Conservation (phyloP, 2,329 filamentous ascomycete genomes). For the Ilyonectria mors-panacis region DNA sequence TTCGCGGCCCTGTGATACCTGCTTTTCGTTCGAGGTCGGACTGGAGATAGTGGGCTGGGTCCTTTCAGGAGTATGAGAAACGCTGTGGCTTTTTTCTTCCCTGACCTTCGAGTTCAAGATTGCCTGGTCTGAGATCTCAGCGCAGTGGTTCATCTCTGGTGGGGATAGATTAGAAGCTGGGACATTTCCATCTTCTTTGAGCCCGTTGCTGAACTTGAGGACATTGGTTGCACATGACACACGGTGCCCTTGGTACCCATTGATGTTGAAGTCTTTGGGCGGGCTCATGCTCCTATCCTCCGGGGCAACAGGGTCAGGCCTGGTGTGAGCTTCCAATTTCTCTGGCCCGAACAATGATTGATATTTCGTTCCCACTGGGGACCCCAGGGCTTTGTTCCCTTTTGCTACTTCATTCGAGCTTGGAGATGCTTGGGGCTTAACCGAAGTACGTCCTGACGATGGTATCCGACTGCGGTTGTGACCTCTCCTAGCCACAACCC, state of each 20-base stretch:
- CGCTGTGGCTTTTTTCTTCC: background rate
- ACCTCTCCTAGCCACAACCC: conserved; percentile 37
- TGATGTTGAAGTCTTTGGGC: background rate
- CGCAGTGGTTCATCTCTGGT: background rate
- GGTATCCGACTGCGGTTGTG: conserved; percentile 23
- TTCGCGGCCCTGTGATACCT: background rate
- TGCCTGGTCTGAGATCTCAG: background rate
- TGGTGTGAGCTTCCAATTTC: background rate
- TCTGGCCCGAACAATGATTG: conserved; percentile 1
- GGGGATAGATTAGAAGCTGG: background rate
- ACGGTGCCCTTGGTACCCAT: background rate
- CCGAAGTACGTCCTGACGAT: conserved; percentile 23
- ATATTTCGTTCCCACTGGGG: background rate
- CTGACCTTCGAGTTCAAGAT: background rate
- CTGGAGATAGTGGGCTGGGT: background rate
- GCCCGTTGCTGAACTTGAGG: background rate
- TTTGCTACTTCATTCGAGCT: conserved; percentile 10
- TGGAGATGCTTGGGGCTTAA: conserved; percentile 11
- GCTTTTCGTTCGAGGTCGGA: background rate
- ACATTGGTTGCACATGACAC: background rate
- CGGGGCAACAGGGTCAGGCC: background rate
- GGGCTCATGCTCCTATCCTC: background rate
- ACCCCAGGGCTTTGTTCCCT: background rate
- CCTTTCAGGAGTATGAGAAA: background rate
- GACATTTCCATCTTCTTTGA: background rate